Evolutionary conservation across 352 stramenopile genomes (phyloP), one percentile per base, ranked within the genome.

Genomic region (Pythium insidiosum): DNA sequence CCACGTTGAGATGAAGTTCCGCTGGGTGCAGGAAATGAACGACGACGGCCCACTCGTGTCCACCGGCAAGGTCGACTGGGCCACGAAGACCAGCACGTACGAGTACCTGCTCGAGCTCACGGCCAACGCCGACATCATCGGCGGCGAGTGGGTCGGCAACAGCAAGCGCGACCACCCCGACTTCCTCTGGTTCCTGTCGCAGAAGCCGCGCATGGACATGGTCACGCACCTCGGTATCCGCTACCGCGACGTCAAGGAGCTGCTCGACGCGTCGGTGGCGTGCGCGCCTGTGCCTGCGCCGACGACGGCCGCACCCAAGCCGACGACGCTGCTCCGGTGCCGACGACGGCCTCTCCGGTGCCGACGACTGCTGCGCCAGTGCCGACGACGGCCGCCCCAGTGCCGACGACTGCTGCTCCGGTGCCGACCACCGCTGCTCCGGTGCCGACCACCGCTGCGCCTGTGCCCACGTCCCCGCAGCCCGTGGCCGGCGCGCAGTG

Each of bases 401-500:
- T 33, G 10, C 39, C 18, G 22, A 42, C 37, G 19, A 42, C 37
- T 15, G 3, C 37, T 6, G 6, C 6, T 5, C 37, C 37, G 19
- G 37, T 43, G 20, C 28, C 37, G 3, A 5, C 5, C 23, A 43
- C 15, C 16, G 24, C 25, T 7, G 22, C 42, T 4, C 16, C 39
- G 6, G 26, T 26, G 7, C 29, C 42, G 15, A 24, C 25, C 13
- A 46, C 39, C 5, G 15, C 4, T 6, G 23, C 21, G 21, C 39
- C 39, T 2, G 43, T n/a, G 6, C 20, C 31, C 7, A 39, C 44
- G 3, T 38, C 44, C 2, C 44, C 44, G n/a, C n/a, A n/a, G n/a
- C n/a, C n/a, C n/a, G n/a, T n/a, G n/a, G n/a, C n/a, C n/a, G 15
- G 36, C 9, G 46, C 18, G 2, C 28, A 47, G 47, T 63, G 58